Conservation (phyloP, 495 filamentous ascomycete species). For the Neurospora sp. region DNA sequence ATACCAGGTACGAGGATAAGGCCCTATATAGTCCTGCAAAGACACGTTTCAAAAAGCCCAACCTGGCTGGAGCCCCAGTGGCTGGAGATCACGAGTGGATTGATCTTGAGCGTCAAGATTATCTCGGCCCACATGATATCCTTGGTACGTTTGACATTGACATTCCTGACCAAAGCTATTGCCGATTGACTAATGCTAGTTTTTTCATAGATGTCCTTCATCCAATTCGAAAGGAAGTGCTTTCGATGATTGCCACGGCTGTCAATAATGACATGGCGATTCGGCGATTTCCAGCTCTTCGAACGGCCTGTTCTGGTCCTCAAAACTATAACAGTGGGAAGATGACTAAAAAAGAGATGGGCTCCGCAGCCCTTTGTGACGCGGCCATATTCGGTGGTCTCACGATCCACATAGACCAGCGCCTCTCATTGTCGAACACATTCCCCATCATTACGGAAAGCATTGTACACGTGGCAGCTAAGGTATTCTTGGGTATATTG, state of each 20-base stretch:
- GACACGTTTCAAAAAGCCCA: background rate
- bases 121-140: background rate
- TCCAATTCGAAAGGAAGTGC: background rate
- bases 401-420: background rate
- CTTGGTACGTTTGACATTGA: background rate
- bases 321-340: background rate
- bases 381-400: background rate
- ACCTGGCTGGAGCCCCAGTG: rapidly evolving
- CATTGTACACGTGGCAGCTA: background rate
- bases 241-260: background rate
- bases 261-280: background rate
- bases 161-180: background rate
- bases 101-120: background rate
- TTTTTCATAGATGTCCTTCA: background rate
- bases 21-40: background rate
- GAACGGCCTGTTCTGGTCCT: background rate
- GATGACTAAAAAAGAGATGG: background rate
- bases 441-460: background rate
- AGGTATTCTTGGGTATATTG: background rate
- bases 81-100: background rate
- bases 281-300: background rate
- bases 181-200: background rate
- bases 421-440: background rate
- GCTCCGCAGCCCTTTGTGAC: background rate
- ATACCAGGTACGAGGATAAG: background rate